phyloP scores from a whole-genome alignment of 1,139 yeast species.

The Taiozyma sp. region DNA sequence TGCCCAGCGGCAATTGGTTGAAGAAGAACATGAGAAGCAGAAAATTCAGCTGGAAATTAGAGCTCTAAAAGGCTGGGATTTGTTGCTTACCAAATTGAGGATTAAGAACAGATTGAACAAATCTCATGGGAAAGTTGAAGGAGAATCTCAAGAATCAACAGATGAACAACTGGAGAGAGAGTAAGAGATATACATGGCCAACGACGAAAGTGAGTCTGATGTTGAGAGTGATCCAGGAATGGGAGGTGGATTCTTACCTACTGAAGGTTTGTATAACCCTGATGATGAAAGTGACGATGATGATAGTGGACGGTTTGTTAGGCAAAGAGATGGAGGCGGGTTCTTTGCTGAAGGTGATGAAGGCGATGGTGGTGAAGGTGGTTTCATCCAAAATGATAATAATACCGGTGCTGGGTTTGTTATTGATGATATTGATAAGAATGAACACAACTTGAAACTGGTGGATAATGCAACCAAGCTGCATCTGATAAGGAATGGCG shows the following conservation, averaged over 20 bases:
- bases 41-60: too few relatives aligned
- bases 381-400: too few relatives aligned
- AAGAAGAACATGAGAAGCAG: too few relatives aligned
- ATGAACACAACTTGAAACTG: constrained; percentile 5
- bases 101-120: too few relatives aligned
- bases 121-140: too few relatives aligned
- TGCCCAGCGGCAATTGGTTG: too few relatives aligned
- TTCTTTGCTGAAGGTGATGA: constrained; percentile 4
- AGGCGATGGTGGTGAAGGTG: not conserved
- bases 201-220: constrained; percentile 9
- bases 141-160: constrained; percentile 15
- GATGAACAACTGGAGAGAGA: constrained; percentile 13
- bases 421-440: constrained; percentile 27
- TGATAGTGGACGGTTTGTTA: not conserved
- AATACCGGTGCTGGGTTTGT: constrained; percentile 4
- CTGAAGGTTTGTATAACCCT: not conserved
- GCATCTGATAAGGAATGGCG: constrained; percentile 32
- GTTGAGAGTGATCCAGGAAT: constrained; percentile 11
- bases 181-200: constrained; percentile 12
- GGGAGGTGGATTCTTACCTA: constrained; percentile 1
- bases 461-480: constrained; percentile 29
- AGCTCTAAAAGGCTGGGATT: too few relatives aligned
- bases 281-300: constrained; percentile 1
- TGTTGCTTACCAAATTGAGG: too few relatives aligned
- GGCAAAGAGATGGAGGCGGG: constrained; percentile 3